Base-by-base conservation (phyloP, 805 yeast species). In the Myxozyma nipponensis region DNA sequence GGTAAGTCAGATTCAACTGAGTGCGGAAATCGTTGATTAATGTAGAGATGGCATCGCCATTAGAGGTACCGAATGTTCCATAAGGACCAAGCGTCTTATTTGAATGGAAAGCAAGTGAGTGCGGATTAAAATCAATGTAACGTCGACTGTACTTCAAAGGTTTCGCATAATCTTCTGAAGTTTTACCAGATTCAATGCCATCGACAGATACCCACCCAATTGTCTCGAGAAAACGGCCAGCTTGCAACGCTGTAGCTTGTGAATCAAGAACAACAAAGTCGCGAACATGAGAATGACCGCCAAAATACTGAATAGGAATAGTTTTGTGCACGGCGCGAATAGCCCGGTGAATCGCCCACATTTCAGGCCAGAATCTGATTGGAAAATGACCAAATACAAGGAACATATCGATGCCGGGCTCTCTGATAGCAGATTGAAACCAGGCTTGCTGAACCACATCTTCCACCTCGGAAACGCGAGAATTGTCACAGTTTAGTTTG, bases 171-270 rank as follows among this genome's bases (percentile, higher is more conserved):
- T 62, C 52, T n/a, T 52, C 61, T 22, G 57, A 56, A 4, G 46
- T 26, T 34, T 43, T 21, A 3, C 42, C 46, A 6, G 61, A 53
- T 5, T 38, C 50, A 21, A 30, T 51, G 41, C 41, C 62, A 52
- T 75, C 71, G 21, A 88, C 69, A 23, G 95, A 79, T 10, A 84
- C 67, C 76, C 89, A 91, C 0, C 98, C 98, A n/a, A 86, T 77
- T 0, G 98, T 91, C 65, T 91, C 98, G 63, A 95, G 79, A 64
- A 86, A 91, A 44, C 96, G 73, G 0, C 98, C 98, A 64, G 95
- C 86, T 69, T 91, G 95, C n/a, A 91, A 67, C 0, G 83, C 96
- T 0, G 86, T 80, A 22, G 90, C 77, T 43, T 69, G 70, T 1
- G 72, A 69, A 62, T 91, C 98, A 44, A 82, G 72, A 2, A 78